Conservation (phyloP, 2,329 filamentous ascomycete genomes). For the Clarireedia monteithiana region DNA sequence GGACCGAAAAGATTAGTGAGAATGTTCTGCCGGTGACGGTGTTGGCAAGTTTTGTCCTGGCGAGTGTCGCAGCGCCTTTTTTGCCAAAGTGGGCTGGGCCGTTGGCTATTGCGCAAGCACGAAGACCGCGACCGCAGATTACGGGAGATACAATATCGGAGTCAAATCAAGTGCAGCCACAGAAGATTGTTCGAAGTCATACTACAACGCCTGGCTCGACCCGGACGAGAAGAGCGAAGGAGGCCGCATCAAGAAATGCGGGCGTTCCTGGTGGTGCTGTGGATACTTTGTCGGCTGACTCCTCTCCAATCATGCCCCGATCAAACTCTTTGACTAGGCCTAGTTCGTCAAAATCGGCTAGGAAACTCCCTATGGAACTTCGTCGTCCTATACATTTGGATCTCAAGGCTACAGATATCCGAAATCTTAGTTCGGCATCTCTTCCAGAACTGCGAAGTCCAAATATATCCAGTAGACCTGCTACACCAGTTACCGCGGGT, state of each 20-base stretch:
- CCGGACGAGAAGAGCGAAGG: slow-evolving; percentile 37
- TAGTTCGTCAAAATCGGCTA: slow-evolving; percentile 18
- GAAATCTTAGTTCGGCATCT: slow-evolving; percentile 57
- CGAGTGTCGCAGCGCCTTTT: slow-evolving; percentile 65
- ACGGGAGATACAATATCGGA: slow-evolving; percentile 55
- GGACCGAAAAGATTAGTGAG: slow-evolving; percentile 70
- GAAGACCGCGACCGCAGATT: slow-evolving; percentile 54
- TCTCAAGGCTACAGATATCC: slow-evolving; percentile 41
- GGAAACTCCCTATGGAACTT: slow-evolving; percentile 18
- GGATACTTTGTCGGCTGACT: slow-evolving; percentile 3
- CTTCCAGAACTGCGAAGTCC: slow-evolving; percentile 53
- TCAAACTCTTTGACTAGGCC: slow-evolving; percentile 21
- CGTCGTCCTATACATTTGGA: slow-evolving; percentile 26
- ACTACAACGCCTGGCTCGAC: slow-evolving; percentile 51
- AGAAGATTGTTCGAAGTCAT: slow-evolving; percentile 58
- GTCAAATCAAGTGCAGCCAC: slow-evolving; percentile 38
- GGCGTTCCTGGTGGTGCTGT: slow-evolving; percentile 29
- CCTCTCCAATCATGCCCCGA: slow-evolving; percentile 18
- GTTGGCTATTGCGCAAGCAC: slow-evolving; percentile 72
- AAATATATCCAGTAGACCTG: slow-evolving; percentile 41
- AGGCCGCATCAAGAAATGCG: slow-evolving; percentile 31
- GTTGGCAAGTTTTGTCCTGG: slow-evolving; percentile 71
- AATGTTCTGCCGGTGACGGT: slow-evolving; percentile 75
- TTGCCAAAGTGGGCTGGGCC: slow-evolving; percentile 74
- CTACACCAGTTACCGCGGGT: slow-evolving; percentile 51